Evolutionary conservation across 2,329 filamentous ascomycete species (phyloP).

Genomic region (Calonectria hawksworthii): DNA sequence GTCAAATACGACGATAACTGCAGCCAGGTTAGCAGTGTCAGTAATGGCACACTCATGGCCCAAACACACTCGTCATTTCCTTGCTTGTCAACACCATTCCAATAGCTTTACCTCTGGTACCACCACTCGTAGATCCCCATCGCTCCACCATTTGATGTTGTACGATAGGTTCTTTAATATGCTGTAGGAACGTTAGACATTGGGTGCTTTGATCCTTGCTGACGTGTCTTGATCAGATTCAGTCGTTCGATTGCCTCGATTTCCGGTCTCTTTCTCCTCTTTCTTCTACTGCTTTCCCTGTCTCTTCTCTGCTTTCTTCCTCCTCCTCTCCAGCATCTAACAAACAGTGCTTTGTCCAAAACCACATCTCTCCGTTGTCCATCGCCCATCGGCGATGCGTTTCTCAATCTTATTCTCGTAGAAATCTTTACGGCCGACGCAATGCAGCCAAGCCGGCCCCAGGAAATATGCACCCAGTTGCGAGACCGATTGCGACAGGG

Average conservation of each 20-base stretch:
- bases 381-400: conserved; percentile 39
- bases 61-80: conserved; percentile 35
- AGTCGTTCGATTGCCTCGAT: neutral
- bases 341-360: conserved; percentile 38
- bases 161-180: conserved; percentile 43
- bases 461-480: conserved; percentile 40
- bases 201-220: conserved; percentile 39
- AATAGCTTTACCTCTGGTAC: conserved; percentile 46
- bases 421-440: conserved; percentile 43
- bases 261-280: conserved; percentile 19
- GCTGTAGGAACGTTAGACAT: conserved; percentile 47
- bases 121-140: conserved; percentile 46
- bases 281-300: conserved; percentile 22
- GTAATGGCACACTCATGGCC: neutral
- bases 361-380: conserved; percentile 41
- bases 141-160: conserved; percentile 40
- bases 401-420: conserved; percentile 43
- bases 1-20: conserved; percentile 44
- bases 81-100: conserved; percentile 36
- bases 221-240: conserved; percentile 23
- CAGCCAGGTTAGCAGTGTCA: conserved; percentile 13
- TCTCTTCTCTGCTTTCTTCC: too few species aligned
- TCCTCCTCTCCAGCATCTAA: conserved; percentile 37
- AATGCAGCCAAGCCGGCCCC: conserved; percentile 42
- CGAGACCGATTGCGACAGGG: conserved; percentile 29